A percentile compares a stretch with the other conserved stretches of the same genome.
These are phyloP conservation scores for Syzygium aromaticum DNA, from an alignment of 345 rosid genomes.

Conservation along the genomic window DNA sequence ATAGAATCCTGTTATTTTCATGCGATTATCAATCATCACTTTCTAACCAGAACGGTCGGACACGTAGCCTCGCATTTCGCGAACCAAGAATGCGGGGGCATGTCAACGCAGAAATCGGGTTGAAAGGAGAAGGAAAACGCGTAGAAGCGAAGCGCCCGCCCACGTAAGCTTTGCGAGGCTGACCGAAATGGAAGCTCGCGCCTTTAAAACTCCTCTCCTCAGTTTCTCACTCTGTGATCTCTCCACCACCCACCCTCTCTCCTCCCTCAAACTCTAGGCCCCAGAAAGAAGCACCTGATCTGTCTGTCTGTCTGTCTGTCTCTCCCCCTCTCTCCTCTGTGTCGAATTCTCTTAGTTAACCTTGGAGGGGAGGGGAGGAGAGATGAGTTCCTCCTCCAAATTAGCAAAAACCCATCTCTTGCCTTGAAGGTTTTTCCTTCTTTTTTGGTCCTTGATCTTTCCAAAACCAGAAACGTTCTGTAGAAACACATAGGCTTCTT, in stretches of 20 bases:
- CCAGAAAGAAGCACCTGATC: background rate
- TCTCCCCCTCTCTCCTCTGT: background rate
- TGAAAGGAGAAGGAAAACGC: slow-evolving; percentile 9
- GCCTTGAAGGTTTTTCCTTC: background rate
- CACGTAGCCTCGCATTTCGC: too few relatives aligned
- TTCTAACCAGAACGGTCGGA: background rate
- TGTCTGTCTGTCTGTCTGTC: background rate
- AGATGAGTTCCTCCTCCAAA: background rate
- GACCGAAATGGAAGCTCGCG: slow-evolving; percentile 33
- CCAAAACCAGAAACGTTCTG: background rate
- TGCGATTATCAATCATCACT: background rate
- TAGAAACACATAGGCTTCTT: background rate
- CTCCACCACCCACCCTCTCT: background rate
- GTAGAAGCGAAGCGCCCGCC: background rate
- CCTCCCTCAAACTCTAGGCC: background rate
- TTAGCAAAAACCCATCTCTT: background rate
- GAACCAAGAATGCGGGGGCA: background rate
- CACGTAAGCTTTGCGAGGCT: slow-evolving; percentile 17
- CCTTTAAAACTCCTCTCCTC: slow-evolving; percentile 9
- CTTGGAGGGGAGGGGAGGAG: background rate
- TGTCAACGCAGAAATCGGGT: background rate
- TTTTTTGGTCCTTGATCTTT: background rate
- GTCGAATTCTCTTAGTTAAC: background rate
- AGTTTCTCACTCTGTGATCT: background rate
- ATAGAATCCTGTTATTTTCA: background rate